phyloP scores from a whole-genome alignment of 2,329 filamentous ascomycete genomes.

The Geosmithia morbida region DNA sequence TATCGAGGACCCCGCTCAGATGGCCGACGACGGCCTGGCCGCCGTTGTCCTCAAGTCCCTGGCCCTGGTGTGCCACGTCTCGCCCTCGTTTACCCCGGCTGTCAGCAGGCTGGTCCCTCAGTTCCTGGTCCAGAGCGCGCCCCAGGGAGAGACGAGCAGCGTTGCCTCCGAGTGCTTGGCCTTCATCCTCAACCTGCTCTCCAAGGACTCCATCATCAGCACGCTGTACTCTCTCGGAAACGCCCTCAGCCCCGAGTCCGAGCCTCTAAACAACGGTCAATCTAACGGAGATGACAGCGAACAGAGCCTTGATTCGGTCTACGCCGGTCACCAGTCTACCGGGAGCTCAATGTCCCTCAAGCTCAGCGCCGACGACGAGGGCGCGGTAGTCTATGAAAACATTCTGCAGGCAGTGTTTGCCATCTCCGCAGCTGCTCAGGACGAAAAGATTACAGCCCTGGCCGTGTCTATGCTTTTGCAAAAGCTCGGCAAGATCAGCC shows the following conservation, averaged over 20 bases:
- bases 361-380: slow-evolving; percentile 64
- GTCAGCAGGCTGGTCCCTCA: slow-evolving; percentile 69
- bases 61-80: slow-evolving; percentile 65
- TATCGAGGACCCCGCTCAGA: slow-evolving; percentile 64
- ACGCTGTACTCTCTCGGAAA: slow-evolving; percentile 96
- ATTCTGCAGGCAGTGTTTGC: slow-evolving; percentile 91
- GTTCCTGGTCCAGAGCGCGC: slow-evolving; percentile 74
- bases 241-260: slow-evolving; percentile 63
- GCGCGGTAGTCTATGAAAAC: slow-evolving; percentile 61
- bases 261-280: slow-evolving; percentile 37
- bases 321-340: slow-evolving; percentile 41
- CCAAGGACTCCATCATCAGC: slow-evolving; percentile 86
- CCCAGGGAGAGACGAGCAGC: slow-evolving; percentile 52
- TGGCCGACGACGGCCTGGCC: slow-evolving; percentile 65
- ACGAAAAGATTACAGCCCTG: slow-evolving; percentile 84
- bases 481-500: slow-evolving; percentile 76
- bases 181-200: slow-evolving; percentile 65
- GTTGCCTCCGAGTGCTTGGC: slow-evolving; percentile 78
- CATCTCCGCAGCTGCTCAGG: slow-evolving; percentile 68
- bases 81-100: slow-evolving; percentile 56
- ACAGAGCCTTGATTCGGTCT: slow-evolving; percentile 25
- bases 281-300: slow-evolving; percentile 26
- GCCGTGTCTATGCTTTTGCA: slow-evolving; percentile 95
- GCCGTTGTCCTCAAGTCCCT: slow-evolving; percentile 67
- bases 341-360: slow-evolving; percentile 72